Conservation (phyloP, 1,284 basidiomycete species). For the Rhizoctonia solani region DNA sequence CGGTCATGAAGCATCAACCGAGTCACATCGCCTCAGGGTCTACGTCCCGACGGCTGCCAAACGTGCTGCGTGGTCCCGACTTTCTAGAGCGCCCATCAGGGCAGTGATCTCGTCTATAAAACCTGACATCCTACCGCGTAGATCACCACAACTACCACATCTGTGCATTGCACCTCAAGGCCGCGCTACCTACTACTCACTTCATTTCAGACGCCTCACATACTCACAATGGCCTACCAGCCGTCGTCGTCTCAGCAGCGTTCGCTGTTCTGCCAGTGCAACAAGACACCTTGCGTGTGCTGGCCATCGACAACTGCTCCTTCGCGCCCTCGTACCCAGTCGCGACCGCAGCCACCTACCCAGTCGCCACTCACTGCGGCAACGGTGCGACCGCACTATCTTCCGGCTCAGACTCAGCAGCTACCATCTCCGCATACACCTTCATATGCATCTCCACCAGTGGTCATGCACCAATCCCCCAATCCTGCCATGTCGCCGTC, state of each 20-base stretch:
- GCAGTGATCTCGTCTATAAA: not conserved
- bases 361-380: not conserved
- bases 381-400: not conserved
- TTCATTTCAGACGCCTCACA: not conserved
- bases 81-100: not conserved
- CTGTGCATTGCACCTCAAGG: not conserved
- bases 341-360: constrained; percentile 1
- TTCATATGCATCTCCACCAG: not conserved
- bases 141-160: not conserved
- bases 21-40: too few species aligned
- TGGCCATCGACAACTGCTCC: not conserved
- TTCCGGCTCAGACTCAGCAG: constrained; percentile 1
- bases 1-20: too few species aligned
- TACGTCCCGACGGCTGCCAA: too few species aligned
- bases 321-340: not conserved
- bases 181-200: not conserved
- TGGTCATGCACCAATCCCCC: not conserved
- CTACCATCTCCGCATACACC: constrained; percentile 19
- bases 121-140: not conserved
- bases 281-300: constrained; percentile 4
- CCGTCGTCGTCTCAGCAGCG: constrained; percentile 6
- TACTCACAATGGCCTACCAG: not conserved
- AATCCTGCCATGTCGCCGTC: not conserved
- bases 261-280: constrained; percentile 5
- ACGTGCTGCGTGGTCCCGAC: too few species aligned